Conservation (phyloP, 345 rosid species). For the Salix koriyanagi region DNA sequence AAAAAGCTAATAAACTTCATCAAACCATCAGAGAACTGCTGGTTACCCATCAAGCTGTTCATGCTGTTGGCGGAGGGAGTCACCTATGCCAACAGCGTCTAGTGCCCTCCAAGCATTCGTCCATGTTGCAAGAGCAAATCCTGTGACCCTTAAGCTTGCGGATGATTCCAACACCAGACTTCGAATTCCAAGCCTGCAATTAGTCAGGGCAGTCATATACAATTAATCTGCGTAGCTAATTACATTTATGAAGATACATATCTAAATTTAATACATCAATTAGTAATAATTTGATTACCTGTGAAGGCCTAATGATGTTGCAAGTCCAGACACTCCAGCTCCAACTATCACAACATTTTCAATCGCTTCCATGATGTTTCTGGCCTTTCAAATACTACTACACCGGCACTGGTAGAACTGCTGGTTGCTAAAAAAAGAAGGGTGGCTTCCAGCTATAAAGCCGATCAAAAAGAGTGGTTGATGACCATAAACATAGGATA, state of each 20-base stretch:
- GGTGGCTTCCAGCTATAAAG: too few relatives aligned
- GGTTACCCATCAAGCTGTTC: conserved; percentile 31
- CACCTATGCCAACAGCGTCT: conserved; percentile 54
- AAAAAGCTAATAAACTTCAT: too few relatives aligned
- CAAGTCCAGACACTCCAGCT: conserved; percentile 64
- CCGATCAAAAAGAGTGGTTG: too few relatives aligned
- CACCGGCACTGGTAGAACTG: too few relatives aligned
- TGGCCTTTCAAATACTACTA: too few relatives aligned
- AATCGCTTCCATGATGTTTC: background rate
- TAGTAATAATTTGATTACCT: conserved; percentile 22
- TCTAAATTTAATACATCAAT: too few relatives aligned
- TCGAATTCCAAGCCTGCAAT: conserved; percentile 56
- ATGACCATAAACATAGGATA: too few relatives aligned
- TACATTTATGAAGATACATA: too few relatives aligned
- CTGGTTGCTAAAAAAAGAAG: too few relatives aligned
- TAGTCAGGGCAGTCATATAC: background rate
- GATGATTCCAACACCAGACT: conserved; percentile 71
- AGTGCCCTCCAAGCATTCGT: conserved; percentile 71
- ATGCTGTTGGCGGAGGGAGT: conserved; percentile 44
- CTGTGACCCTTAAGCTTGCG: conserved; percentile 45
- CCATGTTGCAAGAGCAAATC: conserved; percentile 52
- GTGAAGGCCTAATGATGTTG: conserved; percentile 61
- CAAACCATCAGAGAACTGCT: too few relatives aligned
- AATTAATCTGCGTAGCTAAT: too few relatives aligned
- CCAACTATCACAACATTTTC: conserved; percentile 51